phyloP scores from a whole-genome alignment of 768 basidiomycete genomes.

The Auriculariales sp. region DNA sequence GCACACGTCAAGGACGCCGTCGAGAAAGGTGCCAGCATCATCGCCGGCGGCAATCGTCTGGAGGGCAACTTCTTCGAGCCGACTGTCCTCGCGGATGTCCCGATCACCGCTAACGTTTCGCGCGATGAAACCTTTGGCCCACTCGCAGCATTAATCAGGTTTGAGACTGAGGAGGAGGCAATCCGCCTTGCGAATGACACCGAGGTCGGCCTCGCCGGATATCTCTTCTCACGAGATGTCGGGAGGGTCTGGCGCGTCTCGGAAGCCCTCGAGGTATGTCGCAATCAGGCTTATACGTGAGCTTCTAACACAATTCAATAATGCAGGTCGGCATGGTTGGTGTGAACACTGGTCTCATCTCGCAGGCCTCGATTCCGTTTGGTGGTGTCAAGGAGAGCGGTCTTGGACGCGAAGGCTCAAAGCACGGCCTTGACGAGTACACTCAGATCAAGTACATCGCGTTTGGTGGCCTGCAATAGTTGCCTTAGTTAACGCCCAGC shows the following conservation, averaged over 20 bases:
- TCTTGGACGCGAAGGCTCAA: conserved; percentile 67
- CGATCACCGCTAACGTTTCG: conserved; percentile 45
- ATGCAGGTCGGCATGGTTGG: conserved; percentile 94
- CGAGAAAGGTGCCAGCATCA: conserved; percentile 67
- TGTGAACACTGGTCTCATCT: conserved; percentile 66
- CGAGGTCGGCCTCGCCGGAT: conserved; percentile 81
- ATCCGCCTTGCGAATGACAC: conserved; percentile 71
- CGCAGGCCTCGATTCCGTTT: conserved; percentile 70
- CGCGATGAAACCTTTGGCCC: conserved; percentile 94
- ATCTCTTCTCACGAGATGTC: conserved; percentile 82
- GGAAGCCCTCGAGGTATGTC: conserved; percentile 81
- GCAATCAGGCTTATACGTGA: too few species aligned
- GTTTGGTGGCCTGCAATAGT: conserved; percentile 52
- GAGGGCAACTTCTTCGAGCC: conserved; percentile 63
- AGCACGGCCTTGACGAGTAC: conserved; percentile 81
- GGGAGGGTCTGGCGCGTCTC: conserved; percentile 89
- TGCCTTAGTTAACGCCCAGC: neutral
- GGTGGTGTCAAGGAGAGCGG: conserved; percentile 90
- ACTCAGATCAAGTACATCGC: conserved; percentile 69
- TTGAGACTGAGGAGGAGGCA: conserved; percentile 90
- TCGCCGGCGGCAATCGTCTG: conserved; percentile 72
- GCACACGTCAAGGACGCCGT: conserved; percentile 83
- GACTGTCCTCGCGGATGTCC: conserved; percentile 81
- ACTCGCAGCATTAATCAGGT: conserved; percentile 72
- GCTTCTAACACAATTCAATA: too few species aligned